Base-by-base conservation (phyloP, 257 asterid species). In the Solanum commersonii region DNA sequence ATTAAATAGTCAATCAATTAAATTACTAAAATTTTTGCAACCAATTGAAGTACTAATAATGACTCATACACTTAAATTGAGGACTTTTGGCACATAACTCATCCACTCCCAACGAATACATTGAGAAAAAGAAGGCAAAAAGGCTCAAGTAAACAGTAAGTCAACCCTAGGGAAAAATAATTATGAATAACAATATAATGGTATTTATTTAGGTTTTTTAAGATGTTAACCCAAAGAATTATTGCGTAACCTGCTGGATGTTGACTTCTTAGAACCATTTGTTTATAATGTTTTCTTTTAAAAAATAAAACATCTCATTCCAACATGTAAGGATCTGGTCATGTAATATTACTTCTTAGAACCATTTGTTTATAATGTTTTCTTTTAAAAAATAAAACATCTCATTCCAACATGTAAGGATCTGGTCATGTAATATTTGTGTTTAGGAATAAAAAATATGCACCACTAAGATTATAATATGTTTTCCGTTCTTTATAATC, bases 301-400 rank as follows among this genome's bases (percentile, higher is more conserved):
- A 0, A 67, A 4, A 79, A 16, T 44, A 44, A 79, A 10, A 44
- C 40, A 49, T 79, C 68, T 16, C 40, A 44, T 27, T 79, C 85
- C 85, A 79, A 27, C 67, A 44, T 79, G 85, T 46, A 44, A 79
- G 67, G 67, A 44, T 46, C 10, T 79, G 49, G 65, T 44, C 85
- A 79, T 46, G 56, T 37, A 37, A 76, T 15, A 33, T 23, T 40
- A n/a, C n/a, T n/a, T n/a, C n/a, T n/a, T n/a, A n/a, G n/a, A n/a
- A 46, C 42, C 5, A 29, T 4, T 27, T 46, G 38, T 1, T 29
- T 42, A 1, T 9, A 81, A 27, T 27, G 40, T 16, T 42, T 38
- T 79, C 18, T 8, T 44, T 44, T 25, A 16, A 0, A 67, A 4
- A 79, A 16, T 44, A 44, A 79, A 10, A 44, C 40, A 49, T 79